Conservation (phyloP, 768 basidiomycete species). For the Tricholomella constricta region DNA sequence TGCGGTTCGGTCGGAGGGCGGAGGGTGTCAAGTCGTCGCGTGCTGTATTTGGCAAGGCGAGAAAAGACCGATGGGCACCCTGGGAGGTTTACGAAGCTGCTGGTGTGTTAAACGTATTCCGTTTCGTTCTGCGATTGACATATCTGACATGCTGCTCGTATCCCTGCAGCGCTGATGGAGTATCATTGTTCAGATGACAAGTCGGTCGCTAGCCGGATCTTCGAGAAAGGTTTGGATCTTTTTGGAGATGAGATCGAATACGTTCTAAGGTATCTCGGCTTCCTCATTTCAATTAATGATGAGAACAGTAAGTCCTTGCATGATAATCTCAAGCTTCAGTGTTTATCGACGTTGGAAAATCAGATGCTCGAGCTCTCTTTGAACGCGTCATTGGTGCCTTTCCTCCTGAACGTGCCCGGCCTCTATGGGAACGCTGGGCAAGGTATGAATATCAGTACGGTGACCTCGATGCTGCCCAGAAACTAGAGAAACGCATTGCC, state of each 20-base stretch:
- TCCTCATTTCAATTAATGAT: conserved; percentile 93
- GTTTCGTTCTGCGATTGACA: not conserved
- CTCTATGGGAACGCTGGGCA: conserved; percentile 96
- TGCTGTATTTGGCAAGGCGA: conserved; percentile 76
- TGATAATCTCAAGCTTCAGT: not conserved
- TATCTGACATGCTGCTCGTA: conserved; percentile 1
- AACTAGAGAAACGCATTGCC: conserved; percentile 86
- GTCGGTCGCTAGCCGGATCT: conserved; percentile 84
- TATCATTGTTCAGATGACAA: conserved; percentile 85
- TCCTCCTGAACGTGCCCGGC: conserved; percentile 73
- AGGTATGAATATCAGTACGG: conserved; percentile 94
- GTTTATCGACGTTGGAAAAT: conserved; percentile 1
- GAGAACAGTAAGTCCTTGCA: conserved; percentile 73
- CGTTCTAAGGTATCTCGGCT: conserved; percentile 87
- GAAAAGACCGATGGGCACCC: conserved; percentile 71
- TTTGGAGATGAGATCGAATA: conserved; percentile 85
- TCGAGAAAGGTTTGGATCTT: conserved; percentile 87
- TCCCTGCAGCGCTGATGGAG: conserved; percentile 80
- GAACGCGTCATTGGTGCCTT: conserved; percentile 85
- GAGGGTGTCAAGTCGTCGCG: conserved; percentile 85
- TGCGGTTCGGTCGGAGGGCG: conserved; percentile 87
- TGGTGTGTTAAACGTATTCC: conserved; percentile 50
- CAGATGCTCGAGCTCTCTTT: conserved; percentile 95
- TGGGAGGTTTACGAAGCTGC: conserved; percentile 97
- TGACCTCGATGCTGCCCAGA: conserved; percentile 84